A percentile compares a stretch with the other conserved stretches of the same genome.
phyloP scores from a whole-genome alignment of 2,329 filamentous ascomycete genomes.

The Botryosphaeria agaves region DNA sequence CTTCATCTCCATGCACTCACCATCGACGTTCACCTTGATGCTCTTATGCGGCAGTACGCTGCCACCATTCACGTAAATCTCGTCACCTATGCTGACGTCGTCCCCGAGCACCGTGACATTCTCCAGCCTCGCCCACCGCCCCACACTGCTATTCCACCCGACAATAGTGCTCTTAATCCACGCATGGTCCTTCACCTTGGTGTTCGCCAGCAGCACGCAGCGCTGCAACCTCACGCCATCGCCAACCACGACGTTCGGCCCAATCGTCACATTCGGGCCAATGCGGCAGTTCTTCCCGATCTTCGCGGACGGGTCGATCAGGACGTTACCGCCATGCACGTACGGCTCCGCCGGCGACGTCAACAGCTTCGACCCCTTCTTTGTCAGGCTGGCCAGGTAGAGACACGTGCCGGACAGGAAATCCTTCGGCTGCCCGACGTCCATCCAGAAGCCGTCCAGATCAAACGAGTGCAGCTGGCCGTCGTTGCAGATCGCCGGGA shows the following conservation, averaged over 20 bases:
- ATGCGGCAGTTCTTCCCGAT: slow-evolving; percentile 98
- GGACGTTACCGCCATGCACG: slow-evolving; percentile 84
- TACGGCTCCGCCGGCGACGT: slow-evolving; percentile 56
- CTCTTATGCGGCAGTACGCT: slow-evolving; percentile 94
- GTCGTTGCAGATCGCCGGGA: slow-evolving; percentile 82
- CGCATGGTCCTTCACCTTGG: slow-evolving; percentile 95
- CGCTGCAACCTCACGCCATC: slow-evolving; percentile 90
- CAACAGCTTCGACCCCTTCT: slow-evolving; percentile 76
- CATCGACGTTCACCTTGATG: slow-evolving; percentile 95
- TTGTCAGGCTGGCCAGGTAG: slow-evolving; percentile 82
- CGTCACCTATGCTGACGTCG: slow-evolving; percentile 92
- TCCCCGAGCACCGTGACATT: slow-evolving; percentile 97
- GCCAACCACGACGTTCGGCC: slow-evolving; percentile 78
- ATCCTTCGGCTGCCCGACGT: slow-evolving; percentile 95
- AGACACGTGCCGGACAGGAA: slow-evolving; percentile 93
- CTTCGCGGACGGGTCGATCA: slow-evolving; percentile 87
- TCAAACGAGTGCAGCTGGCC: slow-evolving; percentile 91
- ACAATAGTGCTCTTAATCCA: slow-evolving; percentile 99
- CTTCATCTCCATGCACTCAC: no score
- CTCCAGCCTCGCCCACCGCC: slow-evolving; percentile 89
- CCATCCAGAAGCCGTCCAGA: slow-evolving; percentile 98
- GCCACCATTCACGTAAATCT: slow-evolving; percentile 96
- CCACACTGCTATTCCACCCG: slow-evolving; percentile 93
- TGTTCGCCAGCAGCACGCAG: slow-evolving; percentile 73
- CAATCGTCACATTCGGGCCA: slow-evolving; percentile 91